Percentiles rank a stretch among this genome's conserved stretches.
These are phyloP conservation scores for Moelleriella libera DNA, from an alignment of 2,329 filamentous ascomycete genomes.

Conservation along the genomic window DNA sequence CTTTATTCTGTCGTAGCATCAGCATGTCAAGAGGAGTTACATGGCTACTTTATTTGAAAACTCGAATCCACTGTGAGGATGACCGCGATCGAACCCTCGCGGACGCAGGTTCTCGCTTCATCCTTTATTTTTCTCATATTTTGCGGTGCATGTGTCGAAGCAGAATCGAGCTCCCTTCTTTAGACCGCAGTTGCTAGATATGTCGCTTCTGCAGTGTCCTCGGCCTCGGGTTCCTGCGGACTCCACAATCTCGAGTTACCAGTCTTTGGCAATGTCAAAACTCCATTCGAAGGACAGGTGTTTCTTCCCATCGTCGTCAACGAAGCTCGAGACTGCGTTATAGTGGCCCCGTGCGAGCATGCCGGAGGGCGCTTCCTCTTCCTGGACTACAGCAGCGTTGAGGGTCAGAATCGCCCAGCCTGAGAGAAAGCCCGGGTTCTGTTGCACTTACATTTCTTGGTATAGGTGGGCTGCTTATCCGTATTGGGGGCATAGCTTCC, in stretches of 20 bases:
- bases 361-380: constrained; percentile 83
- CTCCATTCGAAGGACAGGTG: constrained; percentile 92
- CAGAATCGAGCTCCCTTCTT: too few species aligned
- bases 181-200: too few species aligned
- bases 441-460: constrained; percentile 68
- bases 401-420: not conserved
- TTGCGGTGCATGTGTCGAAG: too few species aligned
- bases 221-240: too few species aligned
- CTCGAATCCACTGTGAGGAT: too few species aligned
- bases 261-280: constrained; percentile 95
- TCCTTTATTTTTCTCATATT: too few species aligned
- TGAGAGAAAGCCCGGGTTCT: not conserved
- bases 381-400: constrained; percentile 46
- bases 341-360: constrained; percentile 87
- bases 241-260: constrained; percentile 35
- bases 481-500: constrained; percentile 92
- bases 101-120: too few species aligned
- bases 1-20: too few species aligned
- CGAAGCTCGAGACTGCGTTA: constrained; percentile 75
- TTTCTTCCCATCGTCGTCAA: constrained; percentile 85
- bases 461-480: constrained; percentile 69
- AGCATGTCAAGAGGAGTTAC: too few species aligned
- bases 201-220: too few species aligned
- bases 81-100: too few species aligned
- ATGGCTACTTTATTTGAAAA: too few species aligned